Conservation (phyloP, 148 eudicot species). For the Chenopodium formosanum region DNA sequence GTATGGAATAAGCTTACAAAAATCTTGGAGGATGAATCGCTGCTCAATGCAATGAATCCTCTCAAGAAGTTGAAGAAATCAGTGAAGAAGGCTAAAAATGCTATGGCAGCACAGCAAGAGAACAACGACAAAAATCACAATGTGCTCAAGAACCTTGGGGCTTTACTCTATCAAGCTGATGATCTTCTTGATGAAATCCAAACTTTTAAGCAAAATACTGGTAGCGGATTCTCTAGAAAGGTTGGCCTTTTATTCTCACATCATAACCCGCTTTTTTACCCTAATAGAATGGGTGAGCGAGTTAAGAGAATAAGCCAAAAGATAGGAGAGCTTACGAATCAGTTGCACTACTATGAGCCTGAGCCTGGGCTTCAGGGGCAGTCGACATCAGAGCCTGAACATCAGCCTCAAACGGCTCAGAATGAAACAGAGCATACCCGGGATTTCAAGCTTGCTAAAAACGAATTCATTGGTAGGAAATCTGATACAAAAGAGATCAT, state of each 20-base stretch:
- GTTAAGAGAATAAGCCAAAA: background rate
- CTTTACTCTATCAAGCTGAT: too few species aligned
- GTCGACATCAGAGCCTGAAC: too few species aligned
- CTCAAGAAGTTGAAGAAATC: too few species aligned
- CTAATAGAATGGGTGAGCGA: background rate
- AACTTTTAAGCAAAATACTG: background rate
- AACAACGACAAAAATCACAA: too few species aligned
- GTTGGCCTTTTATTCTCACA: slow-evolving; percentile 10
- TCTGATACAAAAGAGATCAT: slow-evolving; percentile 12
- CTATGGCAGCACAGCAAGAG: too few species aligned
- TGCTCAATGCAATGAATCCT: too few species aligned
- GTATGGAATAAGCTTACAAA: too few species aligned
- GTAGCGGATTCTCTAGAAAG: background rate
- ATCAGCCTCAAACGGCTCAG: background rate
- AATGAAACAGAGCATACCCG: background rate
- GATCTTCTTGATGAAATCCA: too few species aligned
- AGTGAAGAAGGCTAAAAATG: too few species aligned
- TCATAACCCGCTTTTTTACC: background rate
- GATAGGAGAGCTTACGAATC: background rate
- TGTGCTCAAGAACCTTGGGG: background rate
- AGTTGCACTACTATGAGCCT: background rate
- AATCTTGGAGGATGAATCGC: too few species aligned
- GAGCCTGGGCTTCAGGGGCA: too few species aligned
- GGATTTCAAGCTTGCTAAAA: background rate
- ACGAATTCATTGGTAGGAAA: slow-evolving; percentile 4